Evolutionary conservation across 495 filamentous ascomycete genomes (phyloP).

Genomic region (Sporormia fimetaria): DNA sequence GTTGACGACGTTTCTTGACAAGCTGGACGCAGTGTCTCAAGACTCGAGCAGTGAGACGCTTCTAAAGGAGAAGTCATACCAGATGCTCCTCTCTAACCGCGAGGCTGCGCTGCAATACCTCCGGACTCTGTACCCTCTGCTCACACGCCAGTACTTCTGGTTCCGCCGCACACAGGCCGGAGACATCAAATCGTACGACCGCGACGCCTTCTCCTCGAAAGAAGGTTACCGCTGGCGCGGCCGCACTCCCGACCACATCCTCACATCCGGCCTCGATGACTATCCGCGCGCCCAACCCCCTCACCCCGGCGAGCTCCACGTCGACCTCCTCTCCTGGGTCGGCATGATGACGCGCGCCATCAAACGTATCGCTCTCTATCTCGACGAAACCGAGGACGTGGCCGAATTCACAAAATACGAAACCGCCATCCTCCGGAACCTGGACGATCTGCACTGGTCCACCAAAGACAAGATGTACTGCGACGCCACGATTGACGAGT

Average conservation of each 20-base stretch:
- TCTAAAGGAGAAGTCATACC: constrained; percentile 36
- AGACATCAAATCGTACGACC: constrained; percentile 82
- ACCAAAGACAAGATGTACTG: constrained; percentile 71
- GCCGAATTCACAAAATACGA: constrained; percentile 59
- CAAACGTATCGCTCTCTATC: constrained; percentile 58
- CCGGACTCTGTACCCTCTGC: constrained; percentile 73
- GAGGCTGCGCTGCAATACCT: constrained; percentile 64
- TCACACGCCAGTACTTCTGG: constrained; percentile 87
- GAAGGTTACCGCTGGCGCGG: constrained; percentile 96
- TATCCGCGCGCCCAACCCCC: constrained; percentile 90
- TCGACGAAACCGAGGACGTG: constrained; percentile 64
- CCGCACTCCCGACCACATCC: constrained; percentile 70
- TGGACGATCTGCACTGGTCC: constrained; percentile 90
- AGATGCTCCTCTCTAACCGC: constrained; percentile 52
- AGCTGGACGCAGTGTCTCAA: constrained; percentile 36
- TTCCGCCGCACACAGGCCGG: constrained; percentile 85
- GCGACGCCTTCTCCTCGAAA: constrained; percentile 70
- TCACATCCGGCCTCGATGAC: constrained; percentile 91
- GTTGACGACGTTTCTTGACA: constrained; percentile 69
- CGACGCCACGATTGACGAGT: constrained; percentile 91
- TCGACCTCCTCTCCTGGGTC: constrained; percentile 93
- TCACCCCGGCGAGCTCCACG: constrained; percentile 95
- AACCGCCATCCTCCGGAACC: constrained; percentile 71
- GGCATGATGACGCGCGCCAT: constrained; percentile 83
- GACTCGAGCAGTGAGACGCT: constrained; percentile 18